These are phyloP conservation scores for Fusarium liriodendri DNA, from an alignment of 2,329 filamentous ascomycete genomes.

Conservation along the genomic window DNA sequence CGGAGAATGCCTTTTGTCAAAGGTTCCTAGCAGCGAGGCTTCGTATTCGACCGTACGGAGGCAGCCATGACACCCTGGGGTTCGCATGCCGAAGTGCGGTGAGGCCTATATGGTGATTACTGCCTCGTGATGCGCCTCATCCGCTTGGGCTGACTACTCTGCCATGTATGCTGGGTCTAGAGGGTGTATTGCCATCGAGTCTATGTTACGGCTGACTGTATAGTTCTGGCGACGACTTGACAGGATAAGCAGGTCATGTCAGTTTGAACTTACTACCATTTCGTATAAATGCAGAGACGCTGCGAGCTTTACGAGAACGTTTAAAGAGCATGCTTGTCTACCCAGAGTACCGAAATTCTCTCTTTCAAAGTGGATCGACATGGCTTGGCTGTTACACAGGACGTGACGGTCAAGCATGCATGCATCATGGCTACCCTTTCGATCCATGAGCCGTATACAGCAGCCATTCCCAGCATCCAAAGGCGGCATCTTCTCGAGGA, in stretches of 20 bases:
- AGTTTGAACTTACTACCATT: background rate
- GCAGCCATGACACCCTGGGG: background rate
- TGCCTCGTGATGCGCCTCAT: background rate
- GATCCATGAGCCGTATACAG: background rate
- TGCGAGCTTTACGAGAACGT: background rate
- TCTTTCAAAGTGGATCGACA: background rate
- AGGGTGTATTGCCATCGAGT: background rate
- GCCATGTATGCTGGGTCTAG: background rate
- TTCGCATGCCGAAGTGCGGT: conserved; percentile 15
- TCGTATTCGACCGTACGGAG: background rate
- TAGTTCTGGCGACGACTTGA: background rate
- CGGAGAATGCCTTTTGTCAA: background rate
- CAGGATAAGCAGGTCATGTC: no score
- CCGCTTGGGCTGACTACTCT: background rate
- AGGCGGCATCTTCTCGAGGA: no score
- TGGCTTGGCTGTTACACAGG: background rate
- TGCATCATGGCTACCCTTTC: background rate
- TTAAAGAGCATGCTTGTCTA: background rate
- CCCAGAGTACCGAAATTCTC: background rate
- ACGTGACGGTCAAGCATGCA: background rate
- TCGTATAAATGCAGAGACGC: background rate
- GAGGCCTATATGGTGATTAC: background rate
- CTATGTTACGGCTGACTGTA: background rate
- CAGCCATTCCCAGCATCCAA: background rate
- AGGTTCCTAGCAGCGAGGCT: background rate